Percentiles rank a stretch among this genome's conserved stretches.
phyloP scores from a whole-genome alignment of 129 eudicot species.

The Saposhnikovia divaricata region DNA sequence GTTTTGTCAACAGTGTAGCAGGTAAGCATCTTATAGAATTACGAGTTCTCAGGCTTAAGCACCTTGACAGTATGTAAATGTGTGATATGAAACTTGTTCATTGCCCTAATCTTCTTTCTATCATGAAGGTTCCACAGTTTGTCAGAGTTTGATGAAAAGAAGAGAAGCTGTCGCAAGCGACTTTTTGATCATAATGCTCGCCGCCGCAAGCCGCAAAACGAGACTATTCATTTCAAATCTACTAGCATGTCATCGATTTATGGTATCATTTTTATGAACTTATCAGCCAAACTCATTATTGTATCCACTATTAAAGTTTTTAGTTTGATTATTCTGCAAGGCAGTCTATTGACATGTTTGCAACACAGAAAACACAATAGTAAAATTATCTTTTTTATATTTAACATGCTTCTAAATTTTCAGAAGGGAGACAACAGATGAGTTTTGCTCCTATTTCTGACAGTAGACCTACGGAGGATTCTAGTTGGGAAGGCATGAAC shows the following conservation, averaged over 20 bases:
- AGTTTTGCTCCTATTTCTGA: constrained; percentile 41
- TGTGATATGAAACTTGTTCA: background rate
- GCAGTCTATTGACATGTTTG: background rate
- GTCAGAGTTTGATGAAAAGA: constrained; percentile 76
- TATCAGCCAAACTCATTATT: background rate
- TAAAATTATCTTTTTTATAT: background rate
- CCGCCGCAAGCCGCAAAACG: constrained; percentile 83
- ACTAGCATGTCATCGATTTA: constrained; percentile 50
- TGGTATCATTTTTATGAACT: constrained; percentile 32
- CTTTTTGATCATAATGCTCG: constrained; percentile 94
- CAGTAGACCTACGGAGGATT: constrained; percentile 27
- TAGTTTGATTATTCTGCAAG: background rate
- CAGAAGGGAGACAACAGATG: constrained; percentile 62
- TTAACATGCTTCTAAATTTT: constrained; percentile 8
- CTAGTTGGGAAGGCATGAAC: constrained; percentile 38
- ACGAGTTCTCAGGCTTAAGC: background rate
- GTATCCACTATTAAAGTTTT: background rate
- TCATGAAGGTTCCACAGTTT: constrained; percentile 66
- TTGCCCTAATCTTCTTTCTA: background rate
- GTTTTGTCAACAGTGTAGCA: constrained; percentile 98
- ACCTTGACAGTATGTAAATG: background rate
- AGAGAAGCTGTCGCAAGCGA: constrained; percentile 81
- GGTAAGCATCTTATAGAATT: constrained; percentile 36
- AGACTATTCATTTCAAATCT: constrained; percentile 54
- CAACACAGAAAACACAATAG: no score